Evolutionary conservation across 495 filamentous ascomycete genomes (phyloP).

Genomic region (Pyronema omphalodes): DNA sequence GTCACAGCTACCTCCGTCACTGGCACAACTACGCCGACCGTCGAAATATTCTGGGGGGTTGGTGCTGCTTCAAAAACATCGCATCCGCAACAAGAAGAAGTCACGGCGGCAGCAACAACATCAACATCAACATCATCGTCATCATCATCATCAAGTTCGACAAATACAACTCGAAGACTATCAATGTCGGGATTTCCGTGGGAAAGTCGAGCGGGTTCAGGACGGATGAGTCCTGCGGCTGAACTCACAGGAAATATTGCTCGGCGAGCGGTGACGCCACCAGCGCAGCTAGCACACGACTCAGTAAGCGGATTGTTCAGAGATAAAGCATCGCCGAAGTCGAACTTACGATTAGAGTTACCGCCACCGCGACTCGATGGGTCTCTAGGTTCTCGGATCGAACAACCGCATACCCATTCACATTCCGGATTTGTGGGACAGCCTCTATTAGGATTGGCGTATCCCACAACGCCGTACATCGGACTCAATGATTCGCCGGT

Average conservation of each 20-base stretch:
- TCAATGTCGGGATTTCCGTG: constrained; percentile 8
- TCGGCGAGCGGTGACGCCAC: constrained; percentile 1
- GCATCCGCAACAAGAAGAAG: not conserved
- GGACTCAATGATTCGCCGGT: constrained; percentile 18
- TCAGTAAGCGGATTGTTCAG: not conserved
- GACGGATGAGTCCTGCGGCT: constrained; percentile 2
- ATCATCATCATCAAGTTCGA: not conserved
- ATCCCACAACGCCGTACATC: constrained; percentile 21
- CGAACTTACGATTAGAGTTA: constrained; percentile 15
- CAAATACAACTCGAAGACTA: not conserved
- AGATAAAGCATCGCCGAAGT: constrained; percentile 12
- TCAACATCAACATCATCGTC: not conserved
- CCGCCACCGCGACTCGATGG: constrained; percentile 19
- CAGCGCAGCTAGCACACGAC: constrained; percentile 1
- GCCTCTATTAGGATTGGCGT: constrained; percentile 18
- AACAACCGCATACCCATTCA: not conserved
- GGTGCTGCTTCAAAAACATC: not conserved
- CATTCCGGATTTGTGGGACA: constrained; percentile 7
- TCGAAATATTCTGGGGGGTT: not conserved
- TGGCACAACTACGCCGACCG: constrained; percentile 2
- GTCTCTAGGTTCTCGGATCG: not conserved
- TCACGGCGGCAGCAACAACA: not conserved
- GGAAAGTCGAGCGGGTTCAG: not conserved
- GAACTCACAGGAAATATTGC: constrained; percentile 3
- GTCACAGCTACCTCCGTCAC: not conserved